Base-by-base conservation (phyloP, 208 protist genomes). In the Crithidia expoeki region DNA sequence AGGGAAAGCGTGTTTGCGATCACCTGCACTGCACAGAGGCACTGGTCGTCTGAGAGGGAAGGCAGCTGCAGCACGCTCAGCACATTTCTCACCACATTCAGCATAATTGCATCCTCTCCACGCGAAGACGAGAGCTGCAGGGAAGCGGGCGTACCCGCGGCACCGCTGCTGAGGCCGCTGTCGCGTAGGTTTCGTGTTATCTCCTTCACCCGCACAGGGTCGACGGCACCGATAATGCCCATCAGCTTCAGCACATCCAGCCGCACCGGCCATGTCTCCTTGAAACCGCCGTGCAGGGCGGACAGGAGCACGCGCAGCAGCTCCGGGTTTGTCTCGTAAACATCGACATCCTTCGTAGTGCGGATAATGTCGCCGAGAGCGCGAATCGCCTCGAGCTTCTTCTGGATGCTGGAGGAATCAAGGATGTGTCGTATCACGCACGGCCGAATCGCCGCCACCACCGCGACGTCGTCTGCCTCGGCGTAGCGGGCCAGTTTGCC, bases 161-260 rank as follows among this genome's bases (percentile, higher is more conserved):
- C 55, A 36, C 23, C 66, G 59, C 79, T 73, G 49, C 53, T 84
- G 14, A 83, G 71, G 4, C 72, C 68, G 36, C 66, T 79, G 68
- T 93, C 82, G 21, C 84, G 79, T 56, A 85, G 73, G 44, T 72
- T 51, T 0, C 86, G 84, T 28, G 81, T 81, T 42, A 95, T 92
- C 63, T 91, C 84, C 69, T 94, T 97, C 52, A 93, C 86, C 21
- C 74, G 77, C 40, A 91, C 79, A 25, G 93, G 93, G 65, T 94
- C 84, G 7, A 97, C 81, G 1, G 93, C 93, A 10, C 93, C 93
- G 64, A 97, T 92, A 59, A 94, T 89, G 57, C 93, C 93, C 85
- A 97, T 93, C 72, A 97, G 76, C 73, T 93, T 86, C 36, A 97
- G 76, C 46, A 95, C 89, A 72, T 97, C 93, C 55, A 85, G 72